These are phyloP conservation scores for Syncephalastrum racemosum DNA, from an alignment of 371 early-diverging fungal species.

Conservation along the genomic window DNA sequence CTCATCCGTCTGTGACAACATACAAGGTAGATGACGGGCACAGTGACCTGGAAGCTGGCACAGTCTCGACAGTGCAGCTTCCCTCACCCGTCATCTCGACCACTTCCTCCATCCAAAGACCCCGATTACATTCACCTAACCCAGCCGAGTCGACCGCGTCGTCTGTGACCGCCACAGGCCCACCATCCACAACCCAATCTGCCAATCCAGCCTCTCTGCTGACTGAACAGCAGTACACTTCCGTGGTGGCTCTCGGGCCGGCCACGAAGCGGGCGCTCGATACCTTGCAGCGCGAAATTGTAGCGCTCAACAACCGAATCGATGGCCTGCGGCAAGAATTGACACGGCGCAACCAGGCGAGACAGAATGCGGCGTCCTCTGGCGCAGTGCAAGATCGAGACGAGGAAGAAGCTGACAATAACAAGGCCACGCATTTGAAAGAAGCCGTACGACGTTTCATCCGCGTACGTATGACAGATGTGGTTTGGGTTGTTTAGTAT, in stretches of 20 bases:
- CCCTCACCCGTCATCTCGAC: slow-evolving; percentile 16
- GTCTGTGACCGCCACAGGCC: neutral
- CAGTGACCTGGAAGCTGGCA: slow-evolving; percentile 12
- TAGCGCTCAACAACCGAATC: slow-evolving; percentile 47
- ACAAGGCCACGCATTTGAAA: neutral
- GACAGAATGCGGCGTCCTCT: neutral
- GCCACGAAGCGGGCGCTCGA: slow-evolving; percentile 50
- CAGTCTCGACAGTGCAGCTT: slow-evolving; percentile 3
- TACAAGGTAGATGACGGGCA: slow-evolving; percentile 20
- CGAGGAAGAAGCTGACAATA: slow-evolving; percentile 10
- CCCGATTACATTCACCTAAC: slow-evolving; percentile 1
- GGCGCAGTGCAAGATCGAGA: slow-evolving; percentile 7
- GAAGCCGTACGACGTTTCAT: too few species aligned
- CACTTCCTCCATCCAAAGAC: slow-evolving; percentile 6
- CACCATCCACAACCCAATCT: neutral
- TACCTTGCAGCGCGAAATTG: slow-evolving; percentile 44
- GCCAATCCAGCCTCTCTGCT: neutral
- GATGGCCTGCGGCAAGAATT: slow-evolving; percentile 44
- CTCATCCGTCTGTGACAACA: slow-evolving; percentile 21
- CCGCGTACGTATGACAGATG: neutral
- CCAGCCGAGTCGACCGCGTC: slow-evolving; percentile 1
- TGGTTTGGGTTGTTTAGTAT: too few species aligned
- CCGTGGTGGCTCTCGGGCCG: slow-evolving; percentile 35
- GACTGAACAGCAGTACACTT: slow-evolving; percentile 14
- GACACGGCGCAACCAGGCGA: slow-evolving; percentile 23